These are phyloP conservation scores for Pochonia chlamydosporia DNA, from an alignment of 2,329 filamentous ascomycete species.

Conservation along the genomic window DNA sequence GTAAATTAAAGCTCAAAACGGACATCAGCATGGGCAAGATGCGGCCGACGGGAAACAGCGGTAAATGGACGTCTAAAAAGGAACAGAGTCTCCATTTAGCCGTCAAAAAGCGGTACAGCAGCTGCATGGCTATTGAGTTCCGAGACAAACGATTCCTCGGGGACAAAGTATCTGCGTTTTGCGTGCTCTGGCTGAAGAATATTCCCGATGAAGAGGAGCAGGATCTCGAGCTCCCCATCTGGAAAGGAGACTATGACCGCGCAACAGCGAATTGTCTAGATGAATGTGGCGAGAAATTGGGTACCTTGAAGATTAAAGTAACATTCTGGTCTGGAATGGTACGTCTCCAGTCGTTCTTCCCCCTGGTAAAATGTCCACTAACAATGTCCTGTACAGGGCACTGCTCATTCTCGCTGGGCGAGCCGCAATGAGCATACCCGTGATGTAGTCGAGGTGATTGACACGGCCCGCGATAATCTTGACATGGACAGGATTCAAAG, in stretches of 20 bases:
- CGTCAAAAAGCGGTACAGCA: constrained; percentile 53
- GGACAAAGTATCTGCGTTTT: constrained; percentile 55
- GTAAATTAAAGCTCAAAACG: constrained; percentile 55
- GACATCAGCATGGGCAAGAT: constrained; percentile 54
- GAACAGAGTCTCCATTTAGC: constrained; percentile 40
- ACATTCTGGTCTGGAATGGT: constrained; percentile 32
- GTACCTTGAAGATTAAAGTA: constrained; percentile 33
- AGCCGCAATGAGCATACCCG: constrained; percentile 26
- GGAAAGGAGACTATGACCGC: constrained; percentile 49
- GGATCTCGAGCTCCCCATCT: constrained; percentile 54
- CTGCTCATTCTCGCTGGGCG: constrained; percentile 29
- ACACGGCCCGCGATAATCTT: constrained; percentile 30
- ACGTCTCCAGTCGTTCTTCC: constrained; percentile 5
- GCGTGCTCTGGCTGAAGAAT: constrained; percentile 64
- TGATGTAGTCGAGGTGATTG: constrained; percentile 42
- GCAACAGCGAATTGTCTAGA: constrained; percentile 41
- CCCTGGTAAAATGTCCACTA: not conserved
- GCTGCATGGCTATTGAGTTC: constrained; percentile 51
- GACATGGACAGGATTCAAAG: constrained; percentile 25
- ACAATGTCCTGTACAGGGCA: constrained; percentile 18
- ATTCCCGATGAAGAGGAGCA: constrained; percentile 61
- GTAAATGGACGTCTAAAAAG: constrained; percentile 49
- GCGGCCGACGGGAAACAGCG: constrained; percentile 36
- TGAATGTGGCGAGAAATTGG: constrained; percentile 42
- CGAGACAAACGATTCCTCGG: constrained; percentile 32